Conservation (phyloP, 2,329 filamentous ascomycete species). For the Setomelanomma holmii region DNA sequence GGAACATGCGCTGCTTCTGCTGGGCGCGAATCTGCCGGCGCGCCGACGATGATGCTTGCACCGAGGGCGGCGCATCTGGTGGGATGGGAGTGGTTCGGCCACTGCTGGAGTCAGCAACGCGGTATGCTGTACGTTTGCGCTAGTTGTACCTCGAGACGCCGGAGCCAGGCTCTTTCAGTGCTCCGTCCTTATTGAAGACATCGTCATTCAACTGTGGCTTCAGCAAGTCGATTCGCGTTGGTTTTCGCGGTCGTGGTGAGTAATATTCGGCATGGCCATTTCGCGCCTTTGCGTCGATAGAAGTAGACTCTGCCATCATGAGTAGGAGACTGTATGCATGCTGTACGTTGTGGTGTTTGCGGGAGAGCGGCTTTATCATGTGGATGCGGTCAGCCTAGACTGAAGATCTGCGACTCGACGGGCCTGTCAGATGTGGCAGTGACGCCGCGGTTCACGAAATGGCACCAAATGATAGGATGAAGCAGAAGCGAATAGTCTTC, state of each 20-base stretch:
- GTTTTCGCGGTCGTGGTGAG: constrained; percentile 47
- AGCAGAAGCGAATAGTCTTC: constrained; percentile 6
- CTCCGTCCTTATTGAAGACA: constrained; percentile 29
- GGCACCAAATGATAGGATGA: constrained; percentile 2
- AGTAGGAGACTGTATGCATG: constrained; percentile 23
- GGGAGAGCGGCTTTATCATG: constrained; percentile 15
- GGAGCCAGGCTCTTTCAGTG: constrained; percentile 34
- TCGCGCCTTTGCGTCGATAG: constrained; percentile 28
- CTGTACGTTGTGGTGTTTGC: constrained; percentile 13
- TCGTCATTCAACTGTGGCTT: constrained; percentile 46
- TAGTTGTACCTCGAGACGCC: constrained; percentile 58
- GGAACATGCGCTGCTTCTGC: constrained; percentile 84
- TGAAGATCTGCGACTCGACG: constrained; percentile 29
- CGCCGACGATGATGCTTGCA: constrained; percentile 82
- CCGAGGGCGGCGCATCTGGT: constrained; percentile 90
- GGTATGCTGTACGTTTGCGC: constrained; percentile 58
- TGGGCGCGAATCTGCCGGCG: constrained; percentile 83
- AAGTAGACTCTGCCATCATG: constrained; percentile 45
- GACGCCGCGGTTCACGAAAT: constrained; percentile 11
- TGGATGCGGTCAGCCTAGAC: constrained; percentile 39
- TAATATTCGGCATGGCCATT: constrained; percentile 37
- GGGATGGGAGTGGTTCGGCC: constrained; percentile 84
- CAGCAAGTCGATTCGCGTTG: constrained; percentile 42
- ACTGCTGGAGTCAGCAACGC: constrained; percentile 56
- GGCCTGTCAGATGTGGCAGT: constrained; percentile 26